A percentile compares a stretch with the other conserved stretches of the same genome.
Conservation (phyloP, 768 basidiomycete genomes). For the Collybia nuda region DNA sequence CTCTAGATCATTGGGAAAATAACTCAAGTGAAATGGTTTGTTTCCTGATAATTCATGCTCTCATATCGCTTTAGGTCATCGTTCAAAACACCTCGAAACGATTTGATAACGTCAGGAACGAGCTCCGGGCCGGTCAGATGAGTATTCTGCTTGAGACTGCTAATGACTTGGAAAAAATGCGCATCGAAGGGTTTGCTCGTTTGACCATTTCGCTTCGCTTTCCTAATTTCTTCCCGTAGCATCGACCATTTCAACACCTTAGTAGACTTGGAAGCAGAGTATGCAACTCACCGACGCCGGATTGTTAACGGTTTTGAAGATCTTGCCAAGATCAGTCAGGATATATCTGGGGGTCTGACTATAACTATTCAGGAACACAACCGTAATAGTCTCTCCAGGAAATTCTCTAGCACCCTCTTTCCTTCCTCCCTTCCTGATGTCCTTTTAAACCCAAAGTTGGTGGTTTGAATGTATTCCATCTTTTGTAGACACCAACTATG, state of each 20-base stretch:
- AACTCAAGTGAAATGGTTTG: conserved; percentile 32
- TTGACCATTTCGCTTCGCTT: background rate
- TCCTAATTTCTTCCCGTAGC: conserved; percentile 27
- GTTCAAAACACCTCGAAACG: conserved; percentile 43
- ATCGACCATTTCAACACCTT: conserved; percentile 50
- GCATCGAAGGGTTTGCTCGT: conserved; percentile 36
- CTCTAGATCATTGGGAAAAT: conserved; percentile 50
- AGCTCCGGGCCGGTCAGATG: conserved; percentile 42
- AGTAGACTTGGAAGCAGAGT: conserved; percentile 55
- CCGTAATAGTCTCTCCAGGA: conserved; percentile 46
- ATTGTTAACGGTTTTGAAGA: conserved; percentile 41
- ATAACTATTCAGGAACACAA: conserved; percentile 47
- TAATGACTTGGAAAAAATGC: conserved; percentile 44
- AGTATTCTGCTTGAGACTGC: conserved; percentile 46
- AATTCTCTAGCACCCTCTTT: conserved; percentile 47
- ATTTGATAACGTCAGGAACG: conserved; percentile 46
- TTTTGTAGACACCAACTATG: no score
- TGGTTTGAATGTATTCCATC: conserved; percentile 5
- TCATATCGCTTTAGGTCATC: conserved; percentile 36
- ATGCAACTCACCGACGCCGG: conserved; percentile 40
- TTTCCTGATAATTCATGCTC: background rate
- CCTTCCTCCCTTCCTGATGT: conserved; percentile 22
- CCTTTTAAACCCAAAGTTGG: conserved; percentile 14
- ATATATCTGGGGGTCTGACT: conserved; percentile 32
- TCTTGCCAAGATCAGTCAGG: conserved; percentile 36